Base-by-base conservation (phyloP, 805 yeast genomes). In the Teunomyces gatunensis region DNA sequence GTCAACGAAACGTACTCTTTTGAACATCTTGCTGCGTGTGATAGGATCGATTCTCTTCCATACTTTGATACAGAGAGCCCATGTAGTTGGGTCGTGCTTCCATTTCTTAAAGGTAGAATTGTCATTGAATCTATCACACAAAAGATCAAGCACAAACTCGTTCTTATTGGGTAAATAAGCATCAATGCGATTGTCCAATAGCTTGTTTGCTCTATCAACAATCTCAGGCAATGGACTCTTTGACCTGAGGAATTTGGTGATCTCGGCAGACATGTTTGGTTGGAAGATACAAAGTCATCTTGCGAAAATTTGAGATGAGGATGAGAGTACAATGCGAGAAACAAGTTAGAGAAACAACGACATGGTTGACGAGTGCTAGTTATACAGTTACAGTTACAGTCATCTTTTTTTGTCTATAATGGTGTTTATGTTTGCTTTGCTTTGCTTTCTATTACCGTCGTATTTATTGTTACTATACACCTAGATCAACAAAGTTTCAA, bases 401-500 rank as follows among this genome's bases (percentile, higher is more conserved):
- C 4, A 32, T n/a, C 10, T 13, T 11, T 17, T 13, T n/a, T 21
- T 21, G 25, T 4, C 35, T 32, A 25, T 10, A 9, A 25, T 25
- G 27, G 27, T 25, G 10, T 21, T 37, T 23, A 21, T 4, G 20
- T 4, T 18, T 18, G 20, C 20, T 18, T 18, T 6, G 7, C 5
- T 21, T 15, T 34, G 10, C 10, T 17, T 17, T 11, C 18, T n/a
- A n/a, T 37, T 6, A 23, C 25, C 12, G 10, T 37, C 5, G 20
- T 37, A 20, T 18, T 37, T 37, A 12, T n/a, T 21, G 23, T 23
- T 23, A 21, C 40, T 37, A 37, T 43, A 47, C 33, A 23, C 53
- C 67, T 84, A 91, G 68, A 94, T 94, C 72, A 94, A 83, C 71
- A 94, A 83, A 61, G 97, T 89, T 80, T 94, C 99, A 74, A 94